Evolutionary conservation across 1,284 basidiomycete genomes (phyloP).

Genomic region (Kwoniella shivajii): DNA sequence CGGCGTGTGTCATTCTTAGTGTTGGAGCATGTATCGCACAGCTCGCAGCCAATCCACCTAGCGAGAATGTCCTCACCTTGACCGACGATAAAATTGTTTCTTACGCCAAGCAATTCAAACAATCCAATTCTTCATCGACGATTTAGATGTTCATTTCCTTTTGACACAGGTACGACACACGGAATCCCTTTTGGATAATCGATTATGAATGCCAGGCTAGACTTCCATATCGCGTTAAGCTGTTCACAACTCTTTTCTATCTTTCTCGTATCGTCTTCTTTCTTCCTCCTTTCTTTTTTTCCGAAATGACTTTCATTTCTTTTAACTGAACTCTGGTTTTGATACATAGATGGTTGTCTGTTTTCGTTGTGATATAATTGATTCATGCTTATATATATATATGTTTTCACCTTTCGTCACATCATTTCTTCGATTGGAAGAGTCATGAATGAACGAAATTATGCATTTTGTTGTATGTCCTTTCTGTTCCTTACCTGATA

Average conservation of each 20-base stretch:
- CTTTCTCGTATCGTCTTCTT: not conserved
- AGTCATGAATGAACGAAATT: too few species aligned
- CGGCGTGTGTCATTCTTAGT: conserved; percentile 14
- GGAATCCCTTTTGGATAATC: too few species aligned
- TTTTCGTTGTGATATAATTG: not conserved
- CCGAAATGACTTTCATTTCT: not conserved
- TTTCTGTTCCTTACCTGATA: too few species aligned
- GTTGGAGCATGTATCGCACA: conserved; percentile 48
- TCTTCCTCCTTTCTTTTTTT: not conserved
- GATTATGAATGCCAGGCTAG: too few species aligned
- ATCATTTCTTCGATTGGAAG: too few species aligned
- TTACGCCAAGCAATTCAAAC: conserved; percentile 29
- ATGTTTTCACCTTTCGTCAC: too few species aligned
- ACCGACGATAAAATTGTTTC: conserved; percentile 33
- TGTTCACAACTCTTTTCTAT: too few species aligned
- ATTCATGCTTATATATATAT: too few species aligned
- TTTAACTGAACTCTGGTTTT: too few species aligned
- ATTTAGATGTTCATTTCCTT: not conserved
- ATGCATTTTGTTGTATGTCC: too few species aligned
- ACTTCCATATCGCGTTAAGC: too few species aligned
- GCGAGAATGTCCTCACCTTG: conserved; percentile 27
- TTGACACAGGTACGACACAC: too few species aligned
- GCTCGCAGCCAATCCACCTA: conserved; percentile 36
- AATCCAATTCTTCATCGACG: not conserved
- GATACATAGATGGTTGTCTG: not conserved